Base-by-base conservation (phyloP, 495 filamentous ascomycete species). In the Gamarada debralockiae region DNA sequence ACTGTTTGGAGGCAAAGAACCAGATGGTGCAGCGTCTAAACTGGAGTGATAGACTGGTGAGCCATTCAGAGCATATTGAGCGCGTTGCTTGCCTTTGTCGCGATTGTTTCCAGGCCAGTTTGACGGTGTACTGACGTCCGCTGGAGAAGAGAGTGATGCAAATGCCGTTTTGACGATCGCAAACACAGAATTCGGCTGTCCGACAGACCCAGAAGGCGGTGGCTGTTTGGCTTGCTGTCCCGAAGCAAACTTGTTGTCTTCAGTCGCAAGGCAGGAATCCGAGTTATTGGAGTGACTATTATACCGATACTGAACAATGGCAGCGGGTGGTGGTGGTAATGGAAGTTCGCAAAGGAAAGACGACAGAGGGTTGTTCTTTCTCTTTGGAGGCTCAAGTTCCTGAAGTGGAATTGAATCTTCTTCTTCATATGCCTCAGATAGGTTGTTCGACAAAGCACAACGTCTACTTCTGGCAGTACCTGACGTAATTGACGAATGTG, bases 401-500 rank as follows among this genome's bases (percentile, higher is more conserved):
- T 55, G 43, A 2, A 61, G 40, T 1, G 56, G 52, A 53, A 56
- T 59, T 3, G 52, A 44, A 21, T 38, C 43, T 31, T 40, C 23
- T 18, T 56, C 50, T 29, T 22, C 9, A 20, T 23, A 18, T 21
- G 3, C 18, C 3, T 31, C 34, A 9, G 8, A 18, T 14, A 25
- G 18, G 31, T 48, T 25, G 18, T 46, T 25, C 9, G 24, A 37
- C 21, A 3, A 18, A 37, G 8, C 17, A 12, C 21, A 37, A n/a
- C 25, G 17, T 22, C 29, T 49, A 17, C 52, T 37, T 31, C 37
- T 39, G 22, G 45, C 57, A 23, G 48, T 43, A 8, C 57, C 50
- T 25, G 59, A 55, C 10, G 53, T 56, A 25, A 63, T 63, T 8
- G 53, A 56, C 20, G 48, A 54, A 27, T 56, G 44, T 1, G 60